These are phyloP conservation scores for Eucalyptus grandis DNA, from an alignment of 345 rosid species.

Conservation along the genomic window DNA sequence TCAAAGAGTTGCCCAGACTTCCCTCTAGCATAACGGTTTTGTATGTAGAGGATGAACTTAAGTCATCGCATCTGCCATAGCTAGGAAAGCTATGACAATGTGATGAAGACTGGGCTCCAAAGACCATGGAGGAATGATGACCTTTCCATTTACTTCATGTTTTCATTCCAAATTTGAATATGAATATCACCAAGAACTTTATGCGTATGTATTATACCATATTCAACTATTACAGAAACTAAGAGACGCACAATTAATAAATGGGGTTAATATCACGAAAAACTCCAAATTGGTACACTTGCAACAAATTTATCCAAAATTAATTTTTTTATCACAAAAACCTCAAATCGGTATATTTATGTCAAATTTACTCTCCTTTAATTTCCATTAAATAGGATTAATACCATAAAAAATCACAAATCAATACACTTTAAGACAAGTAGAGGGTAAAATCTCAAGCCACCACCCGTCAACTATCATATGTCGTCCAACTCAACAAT, in stretches of 20 bases:
- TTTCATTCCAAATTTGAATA: background rate
- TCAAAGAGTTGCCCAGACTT: background rate
- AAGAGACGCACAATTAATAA: background rate
- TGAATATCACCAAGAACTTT: background rate
- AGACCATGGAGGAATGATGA: background rate
- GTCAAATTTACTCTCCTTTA: background rate
- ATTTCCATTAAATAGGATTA: background rate
- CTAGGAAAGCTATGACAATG: background rate
- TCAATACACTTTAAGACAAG: too few relatives aligned
- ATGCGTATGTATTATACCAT: too few relatives aligned
- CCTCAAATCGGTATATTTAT: background rate
- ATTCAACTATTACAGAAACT: background rate
- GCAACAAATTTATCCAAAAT: rapidly evolving
- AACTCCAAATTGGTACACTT: rapidly evolving
- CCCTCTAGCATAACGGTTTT: background rate
- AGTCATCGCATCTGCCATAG: background rate
- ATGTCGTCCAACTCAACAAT: background rate
- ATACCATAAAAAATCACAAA: too few relatives aligned
- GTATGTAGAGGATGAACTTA: background rate
- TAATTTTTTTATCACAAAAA: too few relatives aligned
- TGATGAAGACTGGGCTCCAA: background rate
- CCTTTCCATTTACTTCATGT: background rate
- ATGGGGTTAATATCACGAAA: too few relatives aligned
- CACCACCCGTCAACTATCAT: rapidly evolving
- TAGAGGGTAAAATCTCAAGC: too few relatives aligned